phyloP scores from a whole-genome alignment of 1,284 basidiomycete species.

The Porogramme epimiltina region DNA sequence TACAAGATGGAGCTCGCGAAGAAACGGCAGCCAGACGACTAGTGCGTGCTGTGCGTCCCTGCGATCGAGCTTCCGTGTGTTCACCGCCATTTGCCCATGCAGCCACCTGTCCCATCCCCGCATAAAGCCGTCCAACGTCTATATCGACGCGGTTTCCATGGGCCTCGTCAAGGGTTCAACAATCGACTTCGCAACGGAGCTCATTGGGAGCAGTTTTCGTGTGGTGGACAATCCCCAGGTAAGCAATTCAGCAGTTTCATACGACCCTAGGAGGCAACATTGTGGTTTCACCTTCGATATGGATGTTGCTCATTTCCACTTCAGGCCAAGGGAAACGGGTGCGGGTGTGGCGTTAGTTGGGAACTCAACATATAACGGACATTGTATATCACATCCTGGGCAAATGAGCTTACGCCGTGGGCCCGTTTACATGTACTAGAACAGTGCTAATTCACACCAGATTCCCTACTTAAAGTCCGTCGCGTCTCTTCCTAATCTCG shows the following conservation, averaged over 20 bases:
- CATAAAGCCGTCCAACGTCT: slow-evolving; percentile 68
- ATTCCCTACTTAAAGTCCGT: background rate
- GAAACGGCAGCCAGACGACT: slow-evolving; percentile 67
- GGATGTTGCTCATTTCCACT: background rate
- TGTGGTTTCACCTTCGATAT: background rate
- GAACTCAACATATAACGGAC: slow-evolving; percentile 7
- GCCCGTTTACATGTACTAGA: background rate
- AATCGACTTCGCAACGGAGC: slow-evolving; percentile 87
- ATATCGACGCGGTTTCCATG: slow-evolving; percentile 84
- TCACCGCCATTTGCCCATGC: background rate
- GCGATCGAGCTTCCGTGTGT: no score
- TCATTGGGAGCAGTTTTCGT: slow-evolving; percentile 87
- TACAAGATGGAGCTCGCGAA: slow-evolving; percentile 84
- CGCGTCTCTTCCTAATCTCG: background rate
- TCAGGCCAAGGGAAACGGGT: slow-evolving; percentile 10
- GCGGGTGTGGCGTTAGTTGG: slow-evolving; percentile 14
- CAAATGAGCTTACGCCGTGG: no score
- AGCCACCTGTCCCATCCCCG: slow-evolving; percentile 71
- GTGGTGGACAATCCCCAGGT: slow-evolving; percentile 79
- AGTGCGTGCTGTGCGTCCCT: slow-evolving; percentile 73
- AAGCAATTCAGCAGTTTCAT: background rate
- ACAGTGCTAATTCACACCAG: background rate
- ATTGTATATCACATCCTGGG: background rate
- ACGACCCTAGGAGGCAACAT: background rate
- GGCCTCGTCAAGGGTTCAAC: slow-evolving; percentile 80